Percentiles rank a stretch among this genome's conserved stretches.
phyloP scores from a whole-genome alignment of 768 basidiomycete species.

The Dioszegia crocea region DNA sequence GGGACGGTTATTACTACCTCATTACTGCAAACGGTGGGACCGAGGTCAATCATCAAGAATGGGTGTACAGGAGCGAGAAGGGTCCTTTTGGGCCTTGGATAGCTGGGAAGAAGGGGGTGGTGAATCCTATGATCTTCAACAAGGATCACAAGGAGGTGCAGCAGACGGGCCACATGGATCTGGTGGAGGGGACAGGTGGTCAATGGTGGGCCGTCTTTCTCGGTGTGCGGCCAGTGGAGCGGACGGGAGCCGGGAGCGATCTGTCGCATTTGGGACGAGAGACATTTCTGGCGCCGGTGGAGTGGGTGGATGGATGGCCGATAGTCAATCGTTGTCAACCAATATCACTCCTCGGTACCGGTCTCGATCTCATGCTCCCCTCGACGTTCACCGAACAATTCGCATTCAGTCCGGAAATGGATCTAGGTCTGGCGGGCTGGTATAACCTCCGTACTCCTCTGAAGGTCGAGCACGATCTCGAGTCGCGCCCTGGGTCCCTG shows the following conservation, averaged over 20 bases:
- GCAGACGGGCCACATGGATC: constrained; percentile 52
- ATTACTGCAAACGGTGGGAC: constrained; percentile 51
- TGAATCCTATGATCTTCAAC: constrained; percentile 30
- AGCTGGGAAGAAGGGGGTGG: constrained; percentile 6
- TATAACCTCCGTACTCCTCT: constrained; percentile 24
- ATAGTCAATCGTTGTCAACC: constrained; percentile 18
- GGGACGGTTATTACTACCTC: constrained; percentile 49
- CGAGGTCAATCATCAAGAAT: constrained; percentile 22
- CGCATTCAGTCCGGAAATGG: constrained; percentile 9
- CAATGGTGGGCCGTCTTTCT: constrained; percentile 47
- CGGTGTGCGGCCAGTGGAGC: constrained; percentile 20
- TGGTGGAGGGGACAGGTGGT: constrained; percentile 48
- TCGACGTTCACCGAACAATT: not conserved
- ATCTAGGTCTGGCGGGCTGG: constrained; percentile 15
- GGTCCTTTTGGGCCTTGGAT: constrained; percentile 45
- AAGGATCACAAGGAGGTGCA: constrained; percentile 48
- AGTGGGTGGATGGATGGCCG: constrained; percentile 41
- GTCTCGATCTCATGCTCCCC: not conserved
- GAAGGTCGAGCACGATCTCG: constrained; percentile 10
- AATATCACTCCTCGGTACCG: not conserved
- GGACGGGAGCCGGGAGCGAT: not conserved
- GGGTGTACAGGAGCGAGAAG: constrained; percentile 46
- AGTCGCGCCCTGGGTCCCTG: constrained; percentile 10
- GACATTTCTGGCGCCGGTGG: constrained; percentile 49
- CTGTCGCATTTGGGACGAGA: constrained; percentile 50